phyloP scores from a whole-genome alignment of 2,329 filamentous ascomycete genomes.

The Furcasterigmium sp. region DNA sequence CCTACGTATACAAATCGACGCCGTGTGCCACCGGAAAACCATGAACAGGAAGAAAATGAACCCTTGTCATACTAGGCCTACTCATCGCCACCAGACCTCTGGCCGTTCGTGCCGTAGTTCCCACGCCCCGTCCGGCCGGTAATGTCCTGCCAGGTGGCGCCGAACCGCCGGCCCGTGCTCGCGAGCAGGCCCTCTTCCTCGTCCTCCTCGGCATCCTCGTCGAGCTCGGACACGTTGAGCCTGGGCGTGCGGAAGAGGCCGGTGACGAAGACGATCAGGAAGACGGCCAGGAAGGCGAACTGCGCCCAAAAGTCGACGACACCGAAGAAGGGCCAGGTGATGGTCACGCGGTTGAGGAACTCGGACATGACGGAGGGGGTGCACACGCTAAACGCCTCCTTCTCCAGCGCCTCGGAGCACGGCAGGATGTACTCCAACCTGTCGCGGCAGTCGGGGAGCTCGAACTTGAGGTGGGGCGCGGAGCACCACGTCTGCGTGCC shows the following conservation, averaged over 20 bases:
- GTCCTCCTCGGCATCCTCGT: conserved; percentile 84
- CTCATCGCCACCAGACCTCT: neutral
- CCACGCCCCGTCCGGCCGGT: conserved; percentile 44
- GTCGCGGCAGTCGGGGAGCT: conserved; percentile 69
- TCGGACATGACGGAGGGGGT: conserved; percentile 88
- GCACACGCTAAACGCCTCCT: conserved; percentile 73
- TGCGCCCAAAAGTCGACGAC: conserved; percentile 94
- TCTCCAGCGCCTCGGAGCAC: conserved; percentile 72
- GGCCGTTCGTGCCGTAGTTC: conserved; percentile 7
- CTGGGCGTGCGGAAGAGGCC: conserved; percentile 76
- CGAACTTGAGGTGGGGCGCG: conserved; percentile 55
- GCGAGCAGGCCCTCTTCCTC: conserved; percentile 91
- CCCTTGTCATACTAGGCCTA: neutral
- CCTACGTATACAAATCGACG: neutral
- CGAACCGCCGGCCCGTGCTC: conserved; percentile 74
- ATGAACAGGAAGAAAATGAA: neutral
- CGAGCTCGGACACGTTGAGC: conserved; percentile 70
- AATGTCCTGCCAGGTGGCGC: conserved; percentile 85
- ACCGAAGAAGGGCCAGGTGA: conserved; percentile 95
- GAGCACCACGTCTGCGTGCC: conserved; percentile 94
- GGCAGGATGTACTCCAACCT: conserved; percentile 68
- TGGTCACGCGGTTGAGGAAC: conserved; percentile 85
- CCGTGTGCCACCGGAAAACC: neutral
- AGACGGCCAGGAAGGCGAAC: conserved; percentile 82
- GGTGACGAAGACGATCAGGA: conserved; percentile 74